Conservation (phyloP, 805 yeast genomes). For the Kluyveromyces siamensis region DNA sequence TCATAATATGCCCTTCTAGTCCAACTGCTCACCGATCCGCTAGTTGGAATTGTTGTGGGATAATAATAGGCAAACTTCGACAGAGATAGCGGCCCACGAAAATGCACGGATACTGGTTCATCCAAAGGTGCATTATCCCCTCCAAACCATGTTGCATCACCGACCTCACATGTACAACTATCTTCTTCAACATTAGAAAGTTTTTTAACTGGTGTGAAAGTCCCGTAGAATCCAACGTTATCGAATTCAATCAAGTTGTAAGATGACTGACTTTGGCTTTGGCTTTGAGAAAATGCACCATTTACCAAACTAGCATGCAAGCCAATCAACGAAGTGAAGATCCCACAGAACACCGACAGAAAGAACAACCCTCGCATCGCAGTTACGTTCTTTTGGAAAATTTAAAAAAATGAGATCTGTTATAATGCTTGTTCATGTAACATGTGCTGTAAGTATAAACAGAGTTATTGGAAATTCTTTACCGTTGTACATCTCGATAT, state of each 20-base stretch:
- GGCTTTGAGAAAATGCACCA: neutral
- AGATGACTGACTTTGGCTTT: constrained; percentile 5
- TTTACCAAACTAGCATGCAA: neutral
- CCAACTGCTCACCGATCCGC: constrained; percentile 40
- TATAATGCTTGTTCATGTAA: no score
- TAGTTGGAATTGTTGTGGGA: constrained; percentile 28
- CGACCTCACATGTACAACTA: constrained; percentile 25
- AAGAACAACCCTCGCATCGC: neutral
- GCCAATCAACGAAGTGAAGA: neutral
- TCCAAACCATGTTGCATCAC: constrained; percentile 23
- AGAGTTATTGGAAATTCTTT: no score
- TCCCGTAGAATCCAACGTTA: constrained; percentile 28
- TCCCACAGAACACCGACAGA: neutral
- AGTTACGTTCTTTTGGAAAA: neutral
- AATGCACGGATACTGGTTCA: constrained; percentile 62
- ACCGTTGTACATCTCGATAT: neutral
- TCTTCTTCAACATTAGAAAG: constrained; percentile 14
- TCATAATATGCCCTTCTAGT: constrained; percentile 48
- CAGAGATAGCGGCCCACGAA: constrained; percentile 64
- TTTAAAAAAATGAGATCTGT: neutral
- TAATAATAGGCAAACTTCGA: constrained; percentile 53
- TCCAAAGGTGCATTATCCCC: constrained; percentile 61
- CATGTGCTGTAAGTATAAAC: no score
- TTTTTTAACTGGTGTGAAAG: constrained; percentile 23
- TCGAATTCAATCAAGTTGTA: constrained; percentile 18